Evolutionary conservation across 345 rosid species (phyloP).

Genomic region (Gynandropsis gynandra): DNA sequence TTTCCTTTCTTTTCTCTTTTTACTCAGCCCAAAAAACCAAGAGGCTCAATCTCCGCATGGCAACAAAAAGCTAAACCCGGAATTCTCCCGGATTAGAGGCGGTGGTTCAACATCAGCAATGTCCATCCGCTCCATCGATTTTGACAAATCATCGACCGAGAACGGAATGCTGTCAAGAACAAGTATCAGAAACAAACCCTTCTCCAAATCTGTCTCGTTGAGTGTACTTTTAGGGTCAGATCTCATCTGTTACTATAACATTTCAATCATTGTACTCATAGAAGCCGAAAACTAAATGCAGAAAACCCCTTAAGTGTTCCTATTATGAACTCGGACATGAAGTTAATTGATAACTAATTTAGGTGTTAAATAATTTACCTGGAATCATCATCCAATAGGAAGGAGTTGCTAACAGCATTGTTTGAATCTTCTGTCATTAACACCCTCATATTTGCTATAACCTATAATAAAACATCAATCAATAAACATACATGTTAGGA

Average conservation of each 20-base stretch:
- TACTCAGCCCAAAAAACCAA: neutral
- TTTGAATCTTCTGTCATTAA: constrained; percentile 95
- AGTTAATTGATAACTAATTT: no score
- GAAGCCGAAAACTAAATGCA: neutral
- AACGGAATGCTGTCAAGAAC: constrained; percentile 75
- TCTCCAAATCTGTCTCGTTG: no score
- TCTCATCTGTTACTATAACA: no score
- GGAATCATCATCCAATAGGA: constrained; percentile 90
- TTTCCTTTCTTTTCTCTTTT: no score
- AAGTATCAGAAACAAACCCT: neutral
- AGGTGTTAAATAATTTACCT: no score
- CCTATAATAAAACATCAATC: constrained; percentile 43
- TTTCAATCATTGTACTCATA: no score
- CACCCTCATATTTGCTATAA: constrained; percentile 82
- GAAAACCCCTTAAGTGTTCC: constrained; percentile 1
- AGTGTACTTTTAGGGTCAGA: no score
- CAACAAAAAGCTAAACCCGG: constrained; percentile 83
- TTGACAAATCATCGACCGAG: constrained; percentile 90
- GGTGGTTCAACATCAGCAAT: constrained; percentile 85
- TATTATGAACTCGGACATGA: no score
- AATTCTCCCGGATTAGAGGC: constrained; percentile 75
- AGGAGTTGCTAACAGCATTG: constrained; percentile 89
- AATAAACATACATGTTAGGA: neutral
- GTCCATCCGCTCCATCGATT: constrained; percentile 89
- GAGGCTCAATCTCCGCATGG: constrained; percentile 50